Evolutionary conservation across 495 filamentous ascomycete species (phyloP).

Genomic region (Terfezia boudieri): DNA sequence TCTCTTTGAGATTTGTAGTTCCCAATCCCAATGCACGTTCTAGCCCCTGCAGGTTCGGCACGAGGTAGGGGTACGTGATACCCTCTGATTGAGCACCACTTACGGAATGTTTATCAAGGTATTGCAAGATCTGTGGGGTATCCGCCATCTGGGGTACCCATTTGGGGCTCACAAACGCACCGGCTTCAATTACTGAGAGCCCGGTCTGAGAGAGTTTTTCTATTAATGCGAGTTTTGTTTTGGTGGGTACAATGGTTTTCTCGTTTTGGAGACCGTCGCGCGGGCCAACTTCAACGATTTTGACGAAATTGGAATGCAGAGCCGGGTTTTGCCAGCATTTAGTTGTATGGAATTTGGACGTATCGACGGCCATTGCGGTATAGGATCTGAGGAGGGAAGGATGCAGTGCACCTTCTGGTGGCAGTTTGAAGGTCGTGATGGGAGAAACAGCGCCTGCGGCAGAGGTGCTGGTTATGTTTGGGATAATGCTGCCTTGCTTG

Average conservation of each 20-base stretch:
- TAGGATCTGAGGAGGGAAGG: background rate
- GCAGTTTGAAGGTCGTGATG: too few relatives aligned
- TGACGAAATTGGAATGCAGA: constrained; percentile 20
- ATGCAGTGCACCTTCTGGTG: too few relatives aligned
- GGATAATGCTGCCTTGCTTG: too few relatives aligned
- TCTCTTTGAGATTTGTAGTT: constrained; percentile 30
- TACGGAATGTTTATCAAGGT: constrained; percentile 13
- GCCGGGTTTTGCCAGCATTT: background rate
- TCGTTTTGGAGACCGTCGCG: constrained; percentile 94
- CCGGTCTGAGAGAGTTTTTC: constrained; percentile 63
- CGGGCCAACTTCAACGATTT: constrained; percentile 79
- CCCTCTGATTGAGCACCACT: constrained; percentile 14
- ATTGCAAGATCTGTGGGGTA: constrained; percentile 57
- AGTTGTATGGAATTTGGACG: background rate
- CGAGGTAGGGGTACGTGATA: constrained; percentile 80
- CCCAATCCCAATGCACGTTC: constrained; percentile 16
- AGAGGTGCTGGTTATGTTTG: background rate
- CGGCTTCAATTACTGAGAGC: constrained; percentile 72
- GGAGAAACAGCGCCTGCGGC: background rate
- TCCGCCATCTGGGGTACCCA: constrained; percentile 99
- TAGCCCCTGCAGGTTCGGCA: constrained; percentile 70
- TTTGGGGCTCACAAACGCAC: constrained; percentile 87
- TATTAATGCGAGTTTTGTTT: constrained; percentile 72
- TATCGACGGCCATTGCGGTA: background rate
- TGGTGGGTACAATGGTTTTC: constrained; percentile 54